Base-by-base conservation (phyloP, 2,329 filamentous ascomycete genomes). In the Botrytis fragariae region DNA sequence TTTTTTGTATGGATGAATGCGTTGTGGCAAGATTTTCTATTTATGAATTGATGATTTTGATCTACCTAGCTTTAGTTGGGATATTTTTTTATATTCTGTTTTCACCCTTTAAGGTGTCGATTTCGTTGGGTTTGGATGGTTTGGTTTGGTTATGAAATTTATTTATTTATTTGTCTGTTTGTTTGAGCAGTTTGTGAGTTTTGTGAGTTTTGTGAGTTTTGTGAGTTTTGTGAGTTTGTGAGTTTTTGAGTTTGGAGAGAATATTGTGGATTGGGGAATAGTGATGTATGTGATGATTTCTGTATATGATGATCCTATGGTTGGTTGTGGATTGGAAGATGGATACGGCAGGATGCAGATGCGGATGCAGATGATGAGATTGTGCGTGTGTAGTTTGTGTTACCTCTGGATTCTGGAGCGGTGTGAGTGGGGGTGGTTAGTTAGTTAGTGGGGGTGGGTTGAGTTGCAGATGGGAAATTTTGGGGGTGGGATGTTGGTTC, bases 21-120 rank as follows among this genome's bases (percentile, higher is more conserved):
- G n/a, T 59, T 45, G 20, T 44, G 37, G 32, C n/a, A 45, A 29
- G 42, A 29, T 20, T 25, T 48, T 25, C 35, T 29, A 57, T 57
- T 68, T 42, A 68, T 32, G 65, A 68, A 42, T 68, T 68, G 65
- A 68, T 68, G 65, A 68, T 29, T 18, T 57, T 29, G 51, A 57
- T 57, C n/a, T 57, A 51, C 48, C 32, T 67, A n/a, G 42, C 20
- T 65, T 65, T 35, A 18, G 29, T 29, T 48, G 51, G 51, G n/a
- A 57, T 12, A 6, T 51, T 51, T 14, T 57, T 57, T 54, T 16
- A 8, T 16, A 6, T 54, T 54, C n/a, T 51, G 9, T n/a, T 51
- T 51, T 51, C 10, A 14, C 12, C 25, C 12, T 51, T 51, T 51
- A 9, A 16, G 45, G 6, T 22, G 20, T 48, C 6, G 45, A 48